These are phyloP conservation scores for Trichomonas vaginalis DNA, from an alignment of 208 protist species.

Conservation along the genomic window DNA sequence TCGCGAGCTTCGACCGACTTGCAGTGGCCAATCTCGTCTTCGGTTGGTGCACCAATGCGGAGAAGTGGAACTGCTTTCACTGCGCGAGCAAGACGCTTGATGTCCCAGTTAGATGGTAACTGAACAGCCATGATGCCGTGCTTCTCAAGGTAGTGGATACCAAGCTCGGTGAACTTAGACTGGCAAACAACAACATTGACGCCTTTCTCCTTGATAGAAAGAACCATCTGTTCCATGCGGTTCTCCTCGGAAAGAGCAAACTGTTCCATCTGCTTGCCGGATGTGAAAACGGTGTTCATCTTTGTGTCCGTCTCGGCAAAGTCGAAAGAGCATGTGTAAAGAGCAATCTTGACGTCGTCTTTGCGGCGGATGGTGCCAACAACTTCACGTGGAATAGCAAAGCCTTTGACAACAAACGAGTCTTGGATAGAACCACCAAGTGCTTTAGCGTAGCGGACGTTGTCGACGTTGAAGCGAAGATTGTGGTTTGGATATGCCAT, in stretches of 20 bases:
- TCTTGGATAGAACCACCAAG: slow-evolving; percentile 75
- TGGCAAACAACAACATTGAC: slow-evolving; percentile 91
- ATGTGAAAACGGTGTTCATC: slow-evolving; percentile 58
- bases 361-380: slow-evolving; percentile 58
- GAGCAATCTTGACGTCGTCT: slow-evolving; percentile 82
- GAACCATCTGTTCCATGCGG: slow-evolving; percentile 75
- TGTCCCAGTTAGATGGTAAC: slow-evolving; percentile 92
- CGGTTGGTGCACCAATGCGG: slow-evolving; percentile 10
- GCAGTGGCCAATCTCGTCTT: slow-evolving; percentile 46
- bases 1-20: slow-evolving; percentile 73
- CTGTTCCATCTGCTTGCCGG: slow-evolving; percentile 82
- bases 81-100: slow-evolving; percentile 83
- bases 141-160: slow-evolving; percentile 93
- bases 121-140: slow-evolving; percentile 91
- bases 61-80: slow-evolving; percentile 62
- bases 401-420: slow-evolving; percentile 75
- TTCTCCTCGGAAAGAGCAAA: slow-evolving; percentile 86
- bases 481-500: not conserved
- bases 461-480: slow-evolving; percentile 62
- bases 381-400: slow-evolving; percentile 75
- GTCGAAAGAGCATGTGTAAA: slow-evolving; percentile 88
- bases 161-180: slow-evolving; percentile 84
- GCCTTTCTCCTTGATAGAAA: slow-evolving; percentile 75
- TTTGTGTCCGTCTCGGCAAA: slow-evolving; percentile 87
- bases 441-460: slow-evolving; percentile 93